Conservation (phyloP, 1,139 yeast species). For the Williopsis jadinii region DNA sequence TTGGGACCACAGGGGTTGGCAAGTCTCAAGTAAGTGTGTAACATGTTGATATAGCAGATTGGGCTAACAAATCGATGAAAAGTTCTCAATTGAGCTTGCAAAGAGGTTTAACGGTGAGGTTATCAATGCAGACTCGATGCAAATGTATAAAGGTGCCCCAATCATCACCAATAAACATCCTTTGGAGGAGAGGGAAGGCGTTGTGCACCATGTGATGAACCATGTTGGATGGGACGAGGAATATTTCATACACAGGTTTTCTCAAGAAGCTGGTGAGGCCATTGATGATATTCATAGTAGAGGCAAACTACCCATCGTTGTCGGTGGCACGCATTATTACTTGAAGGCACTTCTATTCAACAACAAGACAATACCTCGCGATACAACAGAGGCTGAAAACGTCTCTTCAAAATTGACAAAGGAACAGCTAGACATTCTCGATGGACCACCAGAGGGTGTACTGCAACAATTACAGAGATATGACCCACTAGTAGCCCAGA, state of each 20-base stretch:
- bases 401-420: slow-evolving; percentile 25
- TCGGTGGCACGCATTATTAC: slow-evolving; percentile 96
- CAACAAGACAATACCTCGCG: slow-evolving; percentile 42
- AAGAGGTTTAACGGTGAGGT: slow-evolving; percentile 75
- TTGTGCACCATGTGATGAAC: slow-evolving; percentile 83
- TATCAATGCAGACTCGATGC: slow-evolving; percentile 97
- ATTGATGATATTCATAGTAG: slow-evolving; percentile 58
- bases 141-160: slow-evolving; percentile 69
- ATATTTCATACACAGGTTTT: slow-evolving; percentile 77
- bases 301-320: slow-evolving; percentile 77
- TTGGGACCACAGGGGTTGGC: slow-evolving; percentile 98
- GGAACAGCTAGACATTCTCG: slow-evolving; percentile 41
- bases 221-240: slow-evolving; percentile 77
- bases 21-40: slow-evolving; percentile 51
- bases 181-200: slow-evolving; percentile 57
- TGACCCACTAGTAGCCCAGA: slow-evolving; percentile 71
- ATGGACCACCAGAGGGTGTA: slow-evolving; percentile 46
- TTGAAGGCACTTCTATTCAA: slow-evolving; percentile 69
- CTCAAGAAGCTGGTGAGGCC: slow-evolving; percentile 51
- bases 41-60: not conserved
- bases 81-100: slow-evolving; percentile 75
- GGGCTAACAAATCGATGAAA: slow-evolving; percentile 1
- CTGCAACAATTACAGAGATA: slow-evolving; percentile 39
- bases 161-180: slow-evolving; percentile 93
- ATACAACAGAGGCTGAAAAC: slow-evolving; percentile 3